phyloP scores from a whole-genome alignment of 768 basidiomycete species.

The Infundibulicybe gibba region DNA sequence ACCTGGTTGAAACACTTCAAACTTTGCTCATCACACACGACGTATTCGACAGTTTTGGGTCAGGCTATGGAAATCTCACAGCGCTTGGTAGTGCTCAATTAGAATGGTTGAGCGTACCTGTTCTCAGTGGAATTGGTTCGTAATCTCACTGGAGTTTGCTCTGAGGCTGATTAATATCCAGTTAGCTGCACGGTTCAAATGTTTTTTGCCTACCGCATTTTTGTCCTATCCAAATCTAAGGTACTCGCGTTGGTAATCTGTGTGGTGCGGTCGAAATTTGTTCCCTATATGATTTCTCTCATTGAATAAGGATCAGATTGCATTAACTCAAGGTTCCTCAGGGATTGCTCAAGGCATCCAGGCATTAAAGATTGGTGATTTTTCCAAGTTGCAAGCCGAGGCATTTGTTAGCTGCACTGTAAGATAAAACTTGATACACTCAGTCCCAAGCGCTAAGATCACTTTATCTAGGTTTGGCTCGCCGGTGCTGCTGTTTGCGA shows the following conservation, averaged over 20 bases:
- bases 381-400: conserved; percentile 12
- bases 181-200: conserved; percentile 26
- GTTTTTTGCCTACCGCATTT: conserved; percentile 29
- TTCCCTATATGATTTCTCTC: not conserved
- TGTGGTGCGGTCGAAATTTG: conserved; percentile 6
- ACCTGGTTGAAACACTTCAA: conserved; percentile 19
- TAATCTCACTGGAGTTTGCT: too few relatives aligned
- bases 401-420: conserved; percentile 14
- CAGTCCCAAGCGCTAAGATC: not conserved
- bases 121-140: too few relatives aligned
- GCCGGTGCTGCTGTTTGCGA: conserved; percentile 22
- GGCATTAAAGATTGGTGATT: conserved; percentile 13
- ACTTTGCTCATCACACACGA: conserved; percentile 20
- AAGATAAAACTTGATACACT: conserved; percentile 5
- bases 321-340: conserved; percentile 12
- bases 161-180: conserved; percentile 3
- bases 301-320: conserved; percentile 7
- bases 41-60: conserved; percentile 19
- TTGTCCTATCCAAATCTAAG: conserved; percentile 19
- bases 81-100: too few relatives aligned
- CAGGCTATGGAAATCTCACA: conserved; percentile 22
- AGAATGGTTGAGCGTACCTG: too few relatives aligned
- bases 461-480: conserved; percentile 14
- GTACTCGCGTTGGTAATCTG: conserved; percentile 11
- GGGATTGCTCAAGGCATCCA: conserved; percentile 17